Evolutionary conservation across 228 moss, liverwort and hornwort species (phyloP).

Genomic region (Sphagnum magellanicum): DNA sequence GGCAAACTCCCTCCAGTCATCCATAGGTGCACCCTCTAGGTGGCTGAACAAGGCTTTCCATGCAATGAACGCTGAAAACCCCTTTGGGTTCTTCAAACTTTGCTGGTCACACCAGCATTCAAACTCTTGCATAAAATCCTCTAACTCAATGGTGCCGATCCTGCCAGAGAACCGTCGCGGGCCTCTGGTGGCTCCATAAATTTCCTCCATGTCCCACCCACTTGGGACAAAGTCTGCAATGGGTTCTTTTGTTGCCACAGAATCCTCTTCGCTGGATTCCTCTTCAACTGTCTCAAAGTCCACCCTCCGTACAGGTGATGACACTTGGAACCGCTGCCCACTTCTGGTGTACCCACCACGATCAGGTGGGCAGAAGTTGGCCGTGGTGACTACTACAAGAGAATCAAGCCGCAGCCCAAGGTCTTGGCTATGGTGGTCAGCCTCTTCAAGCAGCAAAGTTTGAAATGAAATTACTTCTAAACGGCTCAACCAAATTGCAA

Average conservation of each 20-base stretch:
- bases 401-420: no score
- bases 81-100: neutral
- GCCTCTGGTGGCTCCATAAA: neutral
- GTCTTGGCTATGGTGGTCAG: no score
- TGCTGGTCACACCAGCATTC: constrained; percentile 6
- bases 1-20: neutral
- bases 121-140: constrained; percentile 7
- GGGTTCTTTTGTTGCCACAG: neutral
- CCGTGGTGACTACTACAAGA: no score
- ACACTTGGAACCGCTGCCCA: no score
- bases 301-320: no score
- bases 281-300: no score
- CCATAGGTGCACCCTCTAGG: neutral
- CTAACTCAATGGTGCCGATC: neutral
- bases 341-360: no score
- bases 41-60: constrained; percentile 1
- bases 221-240: neutral
- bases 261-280: no score
- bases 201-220: neutral
- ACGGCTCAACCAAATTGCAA: no score
- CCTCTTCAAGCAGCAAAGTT: no score
- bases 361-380: no score
- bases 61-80: constrained; percentile 2
- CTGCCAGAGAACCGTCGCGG: neutral
- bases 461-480: no score